Base-by-base conservation (phyloP, 2,329 filamentous ascomycete species). In the Claviceps sp. region DNA sequence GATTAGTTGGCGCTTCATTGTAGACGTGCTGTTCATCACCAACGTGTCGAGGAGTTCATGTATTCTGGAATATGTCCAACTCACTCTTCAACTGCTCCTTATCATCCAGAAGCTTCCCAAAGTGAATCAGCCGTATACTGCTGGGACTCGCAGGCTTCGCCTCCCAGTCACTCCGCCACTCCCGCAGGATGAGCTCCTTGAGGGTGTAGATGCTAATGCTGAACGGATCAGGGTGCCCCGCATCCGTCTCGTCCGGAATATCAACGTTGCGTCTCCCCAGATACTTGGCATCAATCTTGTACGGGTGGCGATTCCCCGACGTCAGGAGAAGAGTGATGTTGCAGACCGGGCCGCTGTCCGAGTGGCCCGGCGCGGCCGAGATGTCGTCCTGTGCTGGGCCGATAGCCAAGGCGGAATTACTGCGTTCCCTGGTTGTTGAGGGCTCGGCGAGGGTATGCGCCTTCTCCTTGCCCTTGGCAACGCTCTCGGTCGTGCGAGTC, bases 131-230 rank as follows among this genome's bases (percentile, higher is more conserved):
- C 49, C 91, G 78, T 72, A 97, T 97, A 55, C 85, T 87, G 62
- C 84, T 91, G 11, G 91, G 90, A 63, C 87, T 93, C 26, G 85
- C 81, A 1, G 91, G 91, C 62, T 87, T 84, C 16, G 82, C 72
- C 62, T 95, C 90, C 91, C 91, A 96, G 64, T 96, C 88, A 60
- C 83, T 84, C 59, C 89, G 78, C 91, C 91, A 97, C 66, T 96
- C 90, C 61, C 88, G 78, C 72, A 93, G 79, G 64, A 97, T 95
- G 63, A 96, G 72, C 70, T 96, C 89, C 69, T 96, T 96, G 58
- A 97, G 72, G 3, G 88, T 95, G 65, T 96, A 95, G 49, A 95
- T 85, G 59, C 87, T 95, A 69, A 97, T 89, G 63, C 84, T 87
- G 64, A 89, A 90, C 1, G 89, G 89, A 63, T 96, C 89, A 57